Conservation (phyloP, 179 eudicot species). For the Actinidia chinensis region DNA sequence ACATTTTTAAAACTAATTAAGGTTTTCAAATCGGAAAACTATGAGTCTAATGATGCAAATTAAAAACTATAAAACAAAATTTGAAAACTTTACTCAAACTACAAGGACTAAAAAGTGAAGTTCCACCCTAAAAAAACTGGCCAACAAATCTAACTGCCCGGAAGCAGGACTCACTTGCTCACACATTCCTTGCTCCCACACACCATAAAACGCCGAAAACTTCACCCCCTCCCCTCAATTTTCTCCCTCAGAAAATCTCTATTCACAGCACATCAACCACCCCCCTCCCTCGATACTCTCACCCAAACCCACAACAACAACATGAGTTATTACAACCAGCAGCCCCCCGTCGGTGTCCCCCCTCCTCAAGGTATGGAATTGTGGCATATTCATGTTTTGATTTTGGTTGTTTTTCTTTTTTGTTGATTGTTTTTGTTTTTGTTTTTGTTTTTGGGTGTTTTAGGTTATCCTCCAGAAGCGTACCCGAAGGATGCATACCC, state of each 20-base stretch:
- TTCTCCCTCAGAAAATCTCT: not conserved
- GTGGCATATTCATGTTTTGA: too few relatives aligned
- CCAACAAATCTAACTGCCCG: not conserved
- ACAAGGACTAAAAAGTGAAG: too few relatives aligned
- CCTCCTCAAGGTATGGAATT: constrained; percentile 67
- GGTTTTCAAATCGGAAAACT: too few relatives aligned
- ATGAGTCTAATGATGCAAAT: too few relatives aligned
- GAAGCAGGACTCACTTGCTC: too few relatives aligned
- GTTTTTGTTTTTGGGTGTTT: not conserved
- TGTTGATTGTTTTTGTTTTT: not conserved
- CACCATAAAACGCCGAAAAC: not conserved
- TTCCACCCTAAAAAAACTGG: not conserved
- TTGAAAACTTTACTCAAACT: too few relatives aligned
- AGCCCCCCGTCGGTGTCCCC: constrained; percentile 84
- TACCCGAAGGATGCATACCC: constrained; percentile 73
- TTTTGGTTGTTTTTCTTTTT: not conserved
- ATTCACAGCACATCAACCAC: not conserved
- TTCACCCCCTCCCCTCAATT: not conserved
- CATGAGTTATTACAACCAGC: constrained; percentile 87
- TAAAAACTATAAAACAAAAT: too few relatives aligned
- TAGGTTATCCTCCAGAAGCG: constrained; percentile 77
- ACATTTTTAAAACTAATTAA: too few relatives aligned
- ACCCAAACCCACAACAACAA: not conserved
- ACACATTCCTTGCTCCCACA: not conserved
- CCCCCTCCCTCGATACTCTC: not conserved